A percentile compares a stretch with the other conserved stretches of the same genome.
phyloP scores from a whole-genome alignment of 768 basidiomycete genomes.

The Auricularia cornea region DNA sequence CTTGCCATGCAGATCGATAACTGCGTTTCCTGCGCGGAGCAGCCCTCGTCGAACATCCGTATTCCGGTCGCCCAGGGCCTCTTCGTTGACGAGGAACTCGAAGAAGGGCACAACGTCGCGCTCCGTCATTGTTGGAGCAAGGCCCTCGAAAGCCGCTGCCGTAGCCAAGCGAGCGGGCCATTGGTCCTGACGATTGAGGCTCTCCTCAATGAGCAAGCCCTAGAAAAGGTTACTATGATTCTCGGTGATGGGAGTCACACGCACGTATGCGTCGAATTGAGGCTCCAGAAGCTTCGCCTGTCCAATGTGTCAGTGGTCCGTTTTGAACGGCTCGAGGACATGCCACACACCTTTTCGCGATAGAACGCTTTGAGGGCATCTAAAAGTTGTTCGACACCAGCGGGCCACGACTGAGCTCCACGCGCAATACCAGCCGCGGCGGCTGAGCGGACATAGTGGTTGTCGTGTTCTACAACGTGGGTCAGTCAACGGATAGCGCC shows the following conservation, averaged over 20 bases:
- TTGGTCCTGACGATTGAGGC: conserved; percentile 80
- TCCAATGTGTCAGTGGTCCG: background rate
- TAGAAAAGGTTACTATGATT: conserved; percentile 20
- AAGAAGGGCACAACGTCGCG: conserved; percentile 65
- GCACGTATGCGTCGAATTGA: conserved; percentile 87
- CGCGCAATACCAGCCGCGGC: conserved; percentile 67
- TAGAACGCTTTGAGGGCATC: conserved; percentile 59
- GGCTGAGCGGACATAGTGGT: conserved; percentile 70
- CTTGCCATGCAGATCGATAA: conserved; percentile 80
- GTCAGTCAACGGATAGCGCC: background rate
- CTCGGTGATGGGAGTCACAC: conserved; percentile 15
- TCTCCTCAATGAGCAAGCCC: conserved; percentile 91
- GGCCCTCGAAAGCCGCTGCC: conserved; percentile 53
- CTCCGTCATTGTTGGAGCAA: conserved; percentile 59
- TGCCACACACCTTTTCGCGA: conserved; percentile 64
- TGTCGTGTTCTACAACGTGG: conserved; percentile 54
- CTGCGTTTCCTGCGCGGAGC: conserved; percentile 72
- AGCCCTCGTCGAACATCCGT: conserved; percentile 78
- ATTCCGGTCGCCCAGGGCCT: conserved; percentile 80
- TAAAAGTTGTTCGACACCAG: conserved; percentile 33
- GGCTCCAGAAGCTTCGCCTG: conserved; percentile 82
- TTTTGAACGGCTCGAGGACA: conserved; percentile 1
- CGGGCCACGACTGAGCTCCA: conserved; percentile 47
- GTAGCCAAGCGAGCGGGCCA: conserved; percentile 77
- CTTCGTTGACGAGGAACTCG: conserved; percentile 73